phyloP scores from a whole-genome alignment of 257 asterid species.

The Agastache rugosa region DNA sequence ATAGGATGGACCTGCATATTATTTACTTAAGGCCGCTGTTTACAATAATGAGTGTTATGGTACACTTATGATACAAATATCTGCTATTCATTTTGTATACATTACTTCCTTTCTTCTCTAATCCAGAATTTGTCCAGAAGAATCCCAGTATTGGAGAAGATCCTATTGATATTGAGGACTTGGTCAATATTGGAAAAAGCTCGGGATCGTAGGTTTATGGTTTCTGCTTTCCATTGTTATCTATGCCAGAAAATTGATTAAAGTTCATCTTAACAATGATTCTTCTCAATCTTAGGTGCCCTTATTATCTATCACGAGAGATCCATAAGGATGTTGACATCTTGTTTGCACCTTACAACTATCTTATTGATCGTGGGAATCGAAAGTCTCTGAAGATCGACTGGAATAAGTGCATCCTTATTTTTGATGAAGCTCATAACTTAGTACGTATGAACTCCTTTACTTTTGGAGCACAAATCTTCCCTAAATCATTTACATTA shows the following conservation, averaged over 20 bases:
- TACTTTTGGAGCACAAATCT: constrained; percentile 36
- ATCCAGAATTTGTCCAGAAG: constrained; percentile 66
- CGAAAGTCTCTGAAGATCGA: constrained; percentile 69
- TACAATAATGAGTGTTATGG: constrained; percentile 3
- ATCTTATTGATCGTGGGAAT: constrained; percentile 86
- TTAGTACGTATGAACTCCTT: constrained; percentile 57
- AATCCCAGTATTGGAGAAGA: constrained; percentile 87
- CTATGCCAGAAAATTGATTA: constrained; percentile 29
- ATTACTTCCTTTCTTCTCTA: constrained; percentile 30
- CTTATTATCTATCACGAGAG: constrained; percentile 92
- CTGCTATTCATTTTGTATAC: neutral
- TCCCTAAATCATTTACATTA: constrained; percentile 21
- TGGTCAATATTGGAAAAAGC: constrained; percentile 90
- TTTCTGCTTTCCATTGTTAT: constrained; percentile 37
- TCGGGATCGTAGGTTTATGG: constrained; percentile 80
- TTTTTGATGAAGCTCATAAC: constrained; percentile 99
- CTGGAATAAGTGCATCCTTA: constrained; percentile 83
- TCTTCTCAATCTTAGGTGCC: constrained; percentile 68
- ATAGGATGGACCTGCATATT: neutral
- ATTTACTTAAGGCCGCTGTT: constrained; percentile 1
- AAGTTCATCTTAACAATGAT: constrained; percentile 41
- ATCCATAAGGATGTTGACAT: constrained; percentile 88
- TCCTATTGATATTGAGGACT: constrained; percentile 96
- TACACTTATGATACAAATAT: constrained; percentile 21
- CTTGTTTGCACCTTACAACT: constrained; percentile 97